phyloP scores from a whole-genome alignment of 176 grass and related monocot genomes.

The Cenchrus purpureus region DNA sequence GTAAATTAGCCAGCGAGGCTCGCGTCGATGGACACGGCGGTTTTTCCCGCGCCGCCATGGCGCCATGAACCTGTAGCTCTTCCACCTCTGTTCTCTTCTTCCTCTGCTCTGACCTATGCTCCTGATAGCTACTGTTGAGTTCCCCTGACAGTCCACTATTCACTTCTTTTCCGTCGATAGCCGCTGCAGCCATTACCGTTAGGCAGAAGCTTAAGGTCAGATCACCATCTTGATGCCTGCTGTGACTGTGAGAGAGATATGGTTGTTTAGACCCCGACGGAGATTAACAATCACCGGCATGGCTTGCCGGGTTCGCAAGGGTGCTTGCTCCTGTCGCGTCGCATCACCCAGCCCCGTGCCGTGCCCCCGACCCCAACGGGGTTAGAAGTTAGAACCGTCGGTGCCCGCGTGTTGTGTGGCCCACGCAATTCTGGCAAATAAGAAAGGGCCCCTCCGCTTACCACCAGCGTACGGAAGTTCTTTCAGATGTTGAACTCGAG shows the following conservation, averaged over 20 bases:
- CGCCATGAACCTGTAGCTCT: not conserved
- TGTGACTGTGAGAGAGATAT: not conserved
- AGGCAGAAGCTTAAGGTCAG: not conserved
- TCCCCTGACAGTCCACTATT: not conserved
- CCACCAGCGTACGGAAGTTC: conserved; percentile 38
- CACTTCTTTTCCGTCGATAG: not conserved
- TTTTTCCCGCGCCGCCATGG: not conserved
- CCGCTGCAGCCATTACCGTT: not conserved
- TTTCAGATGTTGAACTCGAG: not conserved
- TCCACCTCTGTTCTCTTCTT: not conserved
- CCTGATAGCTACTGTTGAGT: not conserved
- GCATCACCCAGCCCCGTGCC: not conserved
- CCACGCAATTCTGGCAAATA: not conserved
- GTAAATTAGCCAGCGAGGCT: conserved; percentile 9
- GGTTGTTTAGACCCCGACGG: conserved; percentile 30
- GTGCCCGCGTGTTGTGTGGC: conserved; percentile 6
- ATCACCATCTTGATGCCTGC: conserved; percentile 25
- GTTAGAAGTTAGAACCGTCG: conserved; percentile 31
- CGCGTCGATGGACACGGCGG: not conserved
- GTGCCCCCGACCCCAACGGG: not conserved
- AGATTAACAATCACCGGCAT: conserved; percentile 37
- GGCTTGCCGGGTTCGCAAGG: conserved; percentile 12
- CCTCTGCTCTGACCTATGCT: not conserved
- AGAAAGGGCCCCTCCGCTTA: not conserved
- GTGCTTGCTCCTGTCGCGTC: not conserved